These are phyloP conservation scores for Fennellomyces sp. DNA, from an alignment of 371 early-diverging fungal species.

Conservation along the genomic window DNA sequence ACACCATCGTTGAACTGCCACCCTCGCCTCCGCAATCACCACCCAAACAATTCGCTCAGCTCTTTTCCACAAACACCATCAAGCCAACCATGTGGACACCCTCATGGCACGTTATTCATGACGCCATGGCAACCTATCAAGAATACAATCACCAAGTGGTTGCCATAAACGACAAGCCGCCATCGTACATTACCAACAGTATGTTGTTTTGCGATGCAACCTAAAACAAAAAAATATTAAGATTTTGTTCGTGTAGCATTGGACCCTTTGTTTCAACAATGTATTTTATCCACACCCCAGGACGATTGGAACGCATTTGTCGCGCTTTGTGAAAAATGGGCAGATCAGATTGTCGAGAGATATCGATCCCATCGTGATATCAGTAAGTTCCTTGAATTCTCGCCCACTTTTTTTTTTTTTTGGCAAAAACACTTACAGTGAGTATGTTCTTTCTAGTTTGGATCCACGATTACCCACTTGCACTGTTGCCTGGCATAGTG, in stretches of 20 bases:
- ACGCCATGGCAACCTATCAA: conserved; percentile 1
- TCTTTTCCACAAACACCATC: conserved; percentile 1
- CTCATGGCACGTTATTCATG: conserved; percentile 7
- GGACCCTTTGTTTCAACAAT: conserved; percentile 6
- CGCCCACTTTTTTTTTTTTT: neutral
- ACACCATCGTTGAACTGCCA: conserved; percentile 6
- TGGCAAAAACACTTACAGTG: neutral
- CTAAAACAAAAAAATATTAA: too few species aligned
- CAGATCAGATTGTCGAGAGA: conserved; percentile 69
- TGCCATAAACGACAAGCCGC: neutral
- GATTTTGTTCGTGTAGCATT: conserved; percentile 3
- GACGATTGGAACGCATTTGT: conserved; percentile 84
- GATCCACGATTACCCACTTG: conserved; percentile 98
- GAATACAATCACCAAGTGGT: neutral
- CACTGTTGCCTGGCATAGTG: conserved; percentile 91
- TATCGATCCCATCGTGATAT: conserved; percentile 81
- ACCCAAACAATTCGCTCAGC: neutral
- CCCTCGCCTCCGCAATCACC: conserved; percentile 18
- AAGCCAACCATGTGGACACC: neutral
- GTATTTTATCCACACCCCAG: conserved; percentile 13
- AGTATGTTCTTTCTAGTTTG: conserved; percentile 67
- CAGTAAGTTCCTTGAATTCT: conserved; percentile 62
- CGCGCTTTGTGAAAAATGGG: conserved; percentile 82
- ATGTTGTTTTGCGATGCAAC: neutral
- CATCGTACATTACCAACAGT: neutral